Conservation (phyloP, 2,329 filamentous ascomycete species). For the Leptographium lundbergii region DNA sequence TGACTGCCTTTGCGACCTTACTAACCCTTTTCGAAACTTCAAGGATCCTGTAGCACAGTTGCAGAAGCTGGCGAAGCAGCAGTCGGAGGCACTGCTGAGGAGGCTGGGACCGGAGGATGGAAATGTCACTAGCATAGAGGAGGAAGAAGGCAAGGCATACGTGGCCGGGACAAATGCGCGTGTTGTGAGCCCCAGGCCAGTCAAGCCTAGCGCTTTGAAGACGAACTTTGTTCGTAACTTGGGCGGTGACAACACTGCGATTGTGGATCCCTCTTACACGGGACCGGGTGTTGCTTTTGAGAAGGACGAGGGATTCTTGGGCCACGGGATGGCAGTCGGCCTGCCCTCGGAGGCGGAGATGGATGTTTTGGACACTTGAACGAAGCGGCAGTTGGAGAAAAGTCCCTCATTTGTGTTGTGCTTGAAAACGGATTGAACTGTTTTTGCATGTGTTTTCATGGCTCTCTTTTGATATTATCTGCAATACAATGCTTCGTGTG, state of each 20-base stretch:
- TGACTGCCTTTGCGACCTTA: slow-evolving; percentile 39
- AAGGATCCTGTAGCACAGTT: slow-evolving; percentile 62
- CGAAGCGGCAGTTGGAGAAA: background rate
- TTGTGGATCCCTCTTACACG: slow-evolving; percentile 30
- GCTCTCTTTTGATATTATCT: background rate
- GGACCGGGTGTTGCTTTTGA: slow-evolving; percentile 40
- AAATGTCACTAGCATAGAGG: slow-evolving; percentile 15
- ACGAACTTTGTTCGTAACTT: slow-evolving; percentile 17
- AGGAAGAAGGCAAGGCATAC: slow-evolving; percentile 26
- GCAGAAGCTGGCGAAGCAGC: slow-evolving; percentile 54
- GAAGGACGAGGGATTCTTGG: slow-evolving; percentile 30
- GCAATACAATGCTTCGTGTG: background rate
- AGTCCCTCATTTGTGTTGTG: background rate
- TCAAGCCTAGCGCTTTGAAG: slow-evolving; percentile 16
- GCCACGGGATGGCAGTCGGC: slow-evolving; percentile 21
- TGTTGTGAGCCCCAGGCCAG: slow-evolving; percentile 24
- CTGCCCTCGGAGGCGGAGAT: slow-evolving; percentile 27
- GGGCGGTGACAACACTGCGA: slow-evolving; percentile 4
- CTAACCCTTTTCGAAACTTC: slow-evolving; percentile 35
- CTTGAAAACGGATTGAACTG: background rate
- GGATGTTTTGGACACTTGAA: slow-evolving; percentile 21
- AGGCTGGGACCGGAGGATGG: slow-evolving; percentile 27
- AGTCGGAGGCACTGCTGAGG: slow-evolving; percentile 48
- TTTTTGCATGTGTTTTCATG: background rate
- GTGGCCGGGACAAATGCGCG: slow-evolving; percentile 23